Evolutionary conservation across 495 filamentous ascomycete genomes (phyloP).

Genomic region (Podospora comata): DNA sequence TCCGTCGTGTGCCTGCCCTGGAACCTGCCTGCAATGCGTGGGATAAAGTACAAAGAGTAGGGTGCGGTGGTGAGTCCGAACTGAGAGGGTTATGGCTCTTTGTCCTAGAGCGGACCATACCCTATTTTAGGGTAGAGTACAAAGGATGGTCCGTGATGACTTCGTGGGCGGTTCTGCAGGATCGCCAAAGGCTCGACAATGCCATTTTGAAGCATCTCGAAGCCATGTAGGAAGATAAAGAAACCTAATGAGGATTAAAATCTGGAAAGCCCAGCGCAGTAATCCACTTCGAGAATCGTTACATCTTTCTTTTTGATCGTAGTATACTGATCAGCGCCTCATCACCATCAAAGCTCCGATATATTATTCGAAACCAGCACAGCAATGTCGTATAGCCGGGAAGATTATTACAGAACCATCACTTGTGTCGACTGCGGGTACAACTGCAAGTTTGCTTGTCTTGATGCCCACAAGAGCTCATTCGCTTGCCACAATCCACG

Average conservation of each 20-base stretch:
- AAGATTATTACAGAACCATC: slow-evolving; percentile 3
- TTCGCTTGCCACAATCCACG: slow-evolving; percentile 11
- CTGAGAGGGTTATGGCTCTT: background rate
- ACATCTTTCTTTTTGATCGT: background rate
- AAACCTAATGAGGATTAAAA: background rate
- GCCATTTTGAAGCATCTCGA: background rate
- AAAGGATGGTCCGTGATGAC: background rate
- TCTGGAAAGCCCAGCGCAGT: background rate
- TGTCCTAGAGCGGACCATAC: background rate
- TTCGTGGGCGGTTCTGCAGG: background rate
- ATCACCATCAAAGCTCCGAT: background rate
- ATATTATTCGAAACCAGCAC: background rate
- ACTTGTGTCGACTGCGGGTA: background rate
- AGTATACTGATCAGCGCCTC: background rate
- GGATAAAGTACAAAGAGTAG: background rate
- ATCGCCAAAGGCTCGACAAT: background rate
- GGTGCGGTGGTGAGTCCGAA: background rate
- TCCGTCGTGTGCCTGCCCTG: background rate
- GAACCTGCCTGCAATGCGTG: background rate
- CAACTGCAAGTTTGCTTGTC: slow-evolving; percentile 8
- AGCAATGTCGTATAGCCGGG: background rate
- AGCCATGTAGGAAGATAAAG: background rate
- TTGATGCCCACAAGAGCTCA: background rate
- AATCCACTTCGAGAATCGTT: background rate
- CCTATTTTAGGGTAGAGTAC: background rate